A percentile compares a stretch with the other conserved stretches of the same genome.
Conservation (phyloP, 768 basidiomycete species). For the Chiua virens region DNA sequence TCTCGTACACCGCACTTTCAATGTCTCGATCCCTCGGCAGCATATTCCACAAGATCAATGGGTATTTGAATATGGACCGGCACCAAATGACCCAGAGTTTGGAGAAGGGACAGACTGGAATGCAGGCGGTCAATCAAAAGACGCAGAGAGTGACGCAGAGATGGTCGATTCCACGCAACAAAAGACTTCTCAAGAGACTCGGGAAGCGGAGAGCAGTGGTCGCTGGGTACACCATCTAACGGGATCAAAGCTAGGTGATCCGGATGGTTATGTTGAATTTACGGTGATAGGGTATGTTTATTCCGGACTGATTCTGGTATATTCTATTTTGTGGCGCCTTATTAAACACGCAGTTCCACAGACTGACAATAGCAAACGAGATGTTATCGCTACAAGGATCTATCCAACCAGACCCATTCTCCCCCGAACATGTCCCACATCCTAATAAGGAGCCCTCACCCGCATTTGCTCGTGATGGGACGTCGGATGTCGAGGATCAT, state of each 20-base stretch:
- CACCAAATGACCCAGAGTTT: constrained; percentile 78
- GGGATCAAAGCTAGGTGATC: constrained; percentile 66
- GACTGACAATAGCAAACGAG: constrained; percentile 86
- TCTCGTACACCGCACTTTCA: constrained; percentile 89
- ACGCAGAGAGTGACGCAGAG: constrained; percentile 5
- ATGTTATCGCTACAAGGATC: constrained; percentile 91
- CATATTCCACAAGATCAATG: constrained; percentile 82
- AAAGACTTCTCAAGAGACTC: constrained; percentile 18
- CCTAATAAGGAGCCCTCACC: constrained; percentile 11
- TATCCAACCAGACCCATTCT: constrained; percentile 74
- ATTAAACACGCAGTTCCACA: constrained; percentile 31
- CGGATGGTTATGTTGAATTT: constrained; percentile 69
- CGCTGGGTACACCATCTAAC: constrained; percentile 79
- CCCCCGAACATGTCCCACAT: constrained; percentile 51
- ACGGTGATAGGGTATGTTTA: constrained; percentile 74
- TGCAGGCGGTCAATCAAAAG: constrained; percentile 17
- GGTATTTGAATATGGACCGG: constrained; percentile 84
- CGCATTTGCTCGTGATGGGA: constrained; percentile 7
- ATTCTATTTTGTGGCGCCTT: not conserved
- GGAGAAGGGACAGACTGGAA: constrained; percentile 37
- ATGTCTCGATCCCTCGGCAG: constrained; percentile 89
- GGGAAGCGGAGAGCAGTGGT: constrained; percentile 53
- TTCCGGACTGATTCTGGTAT: not conserved
- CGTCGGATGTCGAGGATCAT: constrained; percentile 16
- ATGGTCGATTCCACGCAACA: constrained; percentile 5